A percentile compares a stretch with the other conserved stretches of the same genome.
Conservation (phyloP, 495 filamentous ascomycete genomes). For the Hyaloscypha bicolor region DNA sequence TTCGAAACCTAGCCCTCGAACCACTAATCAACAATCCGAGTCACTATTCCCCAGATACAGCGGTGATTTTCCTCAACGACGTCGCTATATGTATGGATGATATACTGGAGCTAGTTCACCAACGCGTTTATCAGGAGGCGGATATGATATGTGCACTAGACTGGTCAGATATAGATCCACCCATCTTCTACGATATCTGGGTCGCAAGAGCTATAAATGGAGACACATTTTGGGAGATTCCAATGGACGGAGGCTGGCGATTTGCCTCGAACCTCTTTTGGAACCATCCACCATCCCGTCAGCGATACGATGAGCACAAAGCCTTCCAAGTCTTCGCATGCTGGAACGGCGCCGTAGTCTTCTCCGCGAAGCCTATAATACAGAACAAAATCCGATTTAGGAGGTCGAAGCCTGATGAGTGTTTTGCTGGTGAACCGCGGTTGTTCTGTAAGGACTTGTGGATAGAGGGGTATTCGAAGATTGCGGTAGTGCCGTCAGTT, state of each 20-base stretch:
- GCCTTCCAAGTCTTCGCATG: slow-evolving; percentile 59
- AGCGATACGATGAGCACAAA: slow-evolving; percentile 31
- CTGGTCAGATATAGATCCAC: slow-evolving; percentile 46
- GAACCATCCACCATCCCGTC: slow-evolving; percentile 37
- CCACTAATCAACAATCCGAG: slow-evolving; percentile 36
- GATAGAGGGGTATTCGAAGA: slow-evolving; percentile 45
- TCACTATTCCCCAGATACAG: slow-evolving; percentile 34
- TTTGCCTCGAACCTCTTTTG: slow-evolving; percentile 49
- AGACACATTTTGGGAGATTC: slow-evolving; percentile 53
- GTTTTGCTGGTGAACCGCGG: slow-evolving; percentile 48
- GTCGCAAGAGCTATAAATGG: slow-evolving; percentile 50
- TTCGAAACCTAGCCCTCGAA: slow-evolving; percentile 48
- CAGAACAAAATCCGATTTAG: slow-evolving; percentile 42
- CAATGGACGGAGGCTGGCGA: slow-evolving; percentile 45
- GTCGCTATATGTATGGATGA: slow-evolving; percentile 53
- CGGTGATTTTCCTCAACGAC: slow-evolving; percentile 53
- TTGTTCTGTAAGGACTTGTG: slow-evolving; percentile 55
- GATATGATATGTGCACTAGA: slow-evolving; percentile 59
- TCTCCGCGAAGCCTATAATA: slow-evolving; percentile 40
- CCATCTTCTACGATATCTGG: slow-evolving; percentile 56
- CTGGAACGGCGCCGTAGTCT: slow-evolving; percentile 50
- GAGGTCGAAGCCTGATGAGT: slow-evolving; percentile 40
- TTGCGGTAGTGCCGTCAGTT: slow-evolving; percentile 50
- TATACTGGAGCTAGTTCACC: slow-evolving; percentile 53
- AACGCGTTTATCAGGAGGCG: slow-evolving; percentile 43